phyloP scores from a whole-genome alignment of 331 rosid genomes.

The Ulmus americana region DNA sequence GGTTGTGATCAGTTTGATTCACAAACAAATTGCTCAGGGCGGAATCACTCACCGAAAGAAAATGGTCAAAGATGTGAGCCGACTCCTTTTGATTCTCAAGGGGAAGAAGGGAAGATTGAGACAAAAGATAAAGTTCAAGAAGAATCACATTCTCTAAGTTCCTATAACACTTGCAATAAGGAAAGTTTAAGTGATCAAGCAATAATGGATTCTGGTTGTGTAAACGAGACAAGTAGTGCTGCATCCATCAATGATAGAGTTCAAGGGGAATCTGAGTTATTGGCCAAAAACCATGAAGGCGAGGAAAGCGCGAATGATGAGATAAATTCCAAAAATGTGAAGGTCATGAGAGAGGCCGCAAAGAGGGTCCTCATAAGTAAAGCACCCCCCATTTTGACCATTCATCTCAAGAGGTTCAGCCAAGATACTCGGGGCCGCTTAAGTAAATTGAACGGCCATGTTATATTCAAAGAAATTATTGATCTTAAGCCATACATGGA shows the following conservation, averaged over 20 bases:
- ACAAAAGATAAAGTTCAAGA: constrained; percentile 21
- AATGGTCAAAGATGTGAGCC: constrained; percentile 35
- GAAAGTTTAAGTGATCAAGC: constrained; percentile 37
- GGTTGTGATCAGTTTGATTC: constrained; percentile 10
- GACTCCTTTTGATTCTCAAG: constrained; percentile 24
- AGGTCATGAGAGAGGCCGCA: constrained; percentile 80
- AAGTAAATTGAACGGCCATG: constrained; percentile 84
- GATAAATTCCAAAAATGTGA: constrained; percentile 33
- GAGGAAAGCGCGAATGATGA: constrained; percentile 38
- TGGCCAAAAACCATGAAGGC: constrained; percentile 20
- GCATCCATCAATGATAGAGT: constrained; percentile 20
- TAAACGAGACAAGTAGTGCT: constrained; percentile 17
- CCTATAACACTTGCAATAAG: constrained; percentile 29
- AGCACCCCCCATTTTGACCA: constrained; percentile 72
- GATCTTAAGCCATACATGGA: constrained; percentile 82
- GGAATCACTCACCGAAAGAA: constrained; percentile 25
- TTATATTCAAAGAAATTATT: constrained; percentile 58
- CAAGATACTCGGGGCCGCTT: constrained; percentile 90
- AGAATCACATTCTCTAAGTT: constrained; percentile 34
- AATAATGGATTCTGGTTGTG: constrained; percentile 29
- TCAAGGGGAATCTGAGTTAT: constrained; percentile 25
- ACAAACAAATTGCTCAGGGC: constrained; percentile 18
- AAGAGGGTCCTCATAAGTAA: constrained; percentile 68
- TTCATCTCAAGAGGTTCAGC: constrained; percentile 90
- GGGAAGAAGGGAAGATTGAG: constrained; percentile 27